Evolutionary conservation across 768 basidiomycete species (phyloP).

Genomic region (Cytidiella melzeri): DNA sequence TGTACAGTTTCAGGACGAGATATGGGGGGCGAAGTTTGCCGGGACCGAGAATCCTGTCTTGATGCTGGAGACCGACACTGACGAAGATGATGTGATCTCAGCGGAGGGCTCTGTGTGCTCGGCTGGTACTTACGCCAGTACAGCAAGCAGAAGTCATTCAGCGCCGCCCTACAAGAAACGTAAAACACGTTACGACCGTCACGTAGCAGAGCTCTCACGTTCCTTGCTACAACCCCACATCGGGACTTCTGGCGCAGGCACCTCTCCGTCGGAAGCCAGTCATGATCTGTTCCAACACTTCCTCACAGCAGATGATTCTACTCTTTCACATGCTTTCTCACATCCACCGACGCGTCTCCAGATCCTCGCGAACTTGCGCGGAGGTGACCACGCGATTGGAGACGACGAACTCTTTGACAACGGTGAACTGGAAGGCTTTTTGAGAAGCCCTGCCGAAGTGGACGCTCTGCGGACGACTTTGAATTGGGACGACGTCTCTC

Average conservation of each 20-base stretch:
- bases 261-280: constrained; percentile 1
- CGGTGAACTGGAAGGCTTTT: constrained; percentile 58
- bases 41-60: constrained; percentile 32
- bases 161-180: constrained; percentile 25
- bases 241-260: constrained; percentile 16
- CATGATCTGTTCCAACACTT: constrained; percentile 44
- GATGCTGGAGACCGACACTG: constrained; percentile 30
- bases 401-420: constrained; percentile 72
- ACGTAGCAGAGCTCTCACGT: constrained; percentile 41
- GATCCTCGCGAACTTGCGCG: constrained; percentile 49
- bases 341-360: constrained; percentile 59
- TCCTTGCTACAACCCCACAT: constrained; percentile 58
- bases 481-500: constrained; percentile 27
- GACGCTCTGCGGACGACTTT: constrained; percentile 33
- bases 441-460: constrained; percentile 49
- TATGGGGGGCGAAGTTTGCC: constrained; percentile 41
- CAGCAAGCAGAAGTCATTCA: constrained; percentile 1
- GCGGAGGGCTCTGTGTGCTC: constrained; percentile 2
- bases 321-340: constrained; percentile 23
- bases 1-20: constrained; percentile 59
- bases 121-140: neutral
- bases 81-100: constrained; percentile 16
- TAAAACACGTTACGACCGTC: constrained; percentile 22
- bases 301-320: constrained; percentile 38
- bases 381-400: constrained; percentile 45